These are phyloP conservation scores for Candida caryicola DNA, from an alignment of 805 yeast genomes.

Conservation along the genomic window DNA sequence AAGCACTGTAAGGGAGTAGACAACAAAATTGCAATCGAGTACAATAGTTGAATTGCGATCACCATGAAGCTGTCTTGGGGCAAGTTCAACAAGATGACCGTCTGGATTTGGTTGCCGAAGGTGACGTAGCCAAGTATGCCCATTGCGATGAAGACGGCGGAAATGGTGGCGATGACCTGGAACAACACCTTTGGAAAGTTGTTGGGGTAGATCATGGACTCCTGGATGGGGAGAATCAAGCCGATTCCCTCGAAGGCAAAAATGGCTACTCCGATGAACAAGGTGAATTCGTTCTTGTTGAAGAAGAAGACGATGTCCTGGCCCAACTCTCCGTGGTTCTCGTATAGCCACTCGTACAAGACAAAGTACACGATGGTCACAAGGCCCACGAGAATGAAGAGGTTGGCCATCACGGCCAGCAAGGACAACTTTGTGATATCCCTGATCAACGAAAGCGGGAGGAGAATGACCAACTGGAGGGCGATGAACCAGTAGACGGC, in stretches of 20 bases:
- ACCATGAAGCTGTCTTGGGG: constrained; percentile 67
- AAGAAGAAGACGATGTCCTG: constrained; percentile 48
- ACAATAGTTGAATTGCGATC: constrained; percentile 63
- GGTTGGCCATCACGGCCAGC: constrained; percentile 69
- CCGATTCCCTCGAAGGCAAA: constrained; percentile 91
- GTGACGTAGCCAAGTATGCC: constrained; percentile 71
- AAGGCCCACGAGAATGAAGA: constrained; percentile 65
- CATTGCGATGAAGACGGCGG: constrained; percentile 56
- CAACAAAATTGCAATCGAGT: constrained; percentile 69
- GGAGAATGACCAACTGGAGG: constrained; percentile 54
- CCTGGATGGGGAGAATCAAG: constrained; percentile 75
- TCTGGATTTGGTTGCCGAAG: constrained; percentile 60
- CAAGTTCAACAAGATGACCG: constrained; percentile 68
- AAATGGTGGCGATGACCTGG: constrained; percentile 61
- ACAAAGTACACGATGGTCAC: constrained; percentile 60
- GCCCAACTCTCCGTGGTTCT: constrained; percentile 42
- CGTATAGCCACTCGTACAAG: constrained; percentile 38
- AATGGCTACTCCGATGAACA: constrained; percentile 79
- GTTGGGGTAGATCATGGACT: constrained; percentile 74
- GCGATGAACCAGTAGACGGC: constrained; percentile 45
- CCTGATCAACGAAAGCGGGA: constrained; percentile 70
- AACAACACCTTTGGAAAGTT: constrained; percentile 65
- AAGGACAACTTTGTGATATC: constrained; percentile 74
- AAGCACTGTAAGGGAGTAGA: constrained; percentile 80
- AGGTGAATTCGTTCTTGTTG: constrained; percentile 59